A percentile compares a stretch with the other conserved stretches of the same genome.
phyloP scores from a whole-genome alignment of 2,329 filamentous ascomycete species.

The Chaetomiaceae sp. region DNA sequence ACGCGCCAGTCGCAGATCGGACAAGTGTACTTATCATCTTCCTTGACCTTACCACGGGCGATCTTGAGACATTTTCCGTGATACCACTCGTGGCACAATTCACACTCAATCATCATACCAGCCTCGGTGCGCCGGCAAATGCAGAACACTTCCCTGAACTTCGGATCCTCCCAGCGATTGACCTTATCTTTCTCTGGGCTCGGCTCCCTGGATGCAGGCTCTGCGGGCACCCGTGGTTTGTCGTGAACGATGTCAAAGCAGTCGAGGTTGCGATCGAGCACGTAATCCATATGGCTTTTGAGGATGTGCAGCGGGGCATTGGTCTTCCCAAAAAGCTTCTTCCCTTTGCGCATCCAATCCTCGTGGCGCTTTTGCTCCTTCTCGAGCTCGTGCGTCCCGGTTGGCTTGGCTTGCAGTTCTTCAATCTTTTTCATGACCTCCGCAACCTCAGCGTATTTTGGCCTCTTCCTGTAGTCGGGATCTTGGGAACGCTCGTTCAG shows the following conservation, averaged over 20 bases:
- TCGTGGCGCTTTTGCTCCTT: constrained; percentile 92
- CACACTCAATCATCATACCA: constrained; percentile 99
- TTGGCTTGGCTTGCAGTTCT: constrained; percentile 87
- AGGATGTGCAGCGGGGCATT: constrained; percentile 96
- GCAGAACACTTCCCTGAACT: constrained; percentile 80
- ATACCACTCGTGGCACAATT: constrained; percentile 98
- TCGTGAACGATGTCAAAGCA: constrained; percentile 87
- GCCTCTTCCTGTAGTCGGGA: constrained; percentile 70
- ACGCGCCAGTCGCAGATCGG: constrained; percentile 97
- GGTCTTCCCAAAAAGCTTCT: constrained; percentile 96
- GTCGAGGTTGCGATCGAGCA: constrained; percentile 79
- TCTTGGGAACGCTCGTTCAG: constrained; percentile 75
- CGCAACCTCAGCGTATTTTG: constrained; percentile 83
- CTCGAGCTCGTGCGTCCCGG: constrained; percentile 86
- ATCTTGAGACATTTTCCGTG: constrained; percentile 98
- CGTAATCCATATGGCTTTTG: constrained; percentile 89
- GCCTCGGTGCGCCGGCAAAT: constrained; percentile 91
- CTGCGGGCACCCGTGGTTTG: constrained; percentile 82
- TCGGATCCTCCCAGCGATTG: constrained; percentile 58
- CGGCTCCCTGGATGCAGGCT: constrained; percentile 83
- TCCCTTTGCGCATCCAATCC: constrained; percentile 98
- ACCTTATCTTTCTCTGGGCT: constrained; percentile 47
- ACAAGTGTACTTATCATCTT: constrained; percentile 97
- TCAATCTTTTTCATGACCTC: constrained; percentile 84
- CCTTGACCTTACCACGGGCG: constrained; percentile 93